These are phyloP conservation scores for Mucor racemosus DNA, from an alignment of 371 early-diverging fungal genomes.

Conservation along the genomic window DNA sequence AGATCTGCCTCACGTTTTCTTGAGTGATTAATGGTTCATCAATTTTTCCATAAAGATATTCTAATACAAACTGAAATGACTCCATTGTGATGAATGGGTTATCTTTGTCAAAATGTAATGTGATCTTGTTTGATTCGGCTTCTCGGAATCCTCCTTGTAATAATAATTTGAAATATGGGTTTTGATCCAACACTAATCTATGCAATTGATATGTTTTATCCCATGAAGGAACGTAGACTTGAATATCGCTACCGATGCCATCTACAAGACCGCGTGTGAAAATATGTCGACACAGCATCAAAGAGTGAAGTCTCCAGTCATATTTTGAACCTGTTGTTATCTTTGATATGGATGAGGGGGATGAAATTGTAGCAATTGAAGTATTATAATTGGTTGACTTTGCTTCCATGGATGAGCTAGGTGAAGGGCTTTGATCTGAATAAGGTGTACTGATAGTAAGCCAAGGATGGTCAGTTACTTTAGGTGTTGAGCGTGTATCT, in stretches of 20 bases:
- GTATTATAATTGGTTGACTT: conserved; percentile 1
- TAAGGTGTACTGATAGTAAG: conserved; percentile 10
- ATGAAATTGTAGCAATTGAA: not conserved
- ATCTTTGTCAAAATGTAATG: conserved; percentile 57
- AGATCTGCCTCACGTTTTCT: conserved; percentile 48
- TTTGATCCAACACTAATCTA: conserved; percentile 60
- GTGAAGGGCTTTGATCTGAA: conserved; percentile 7
- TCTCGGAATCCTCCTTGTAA: conserved; percentile 62
- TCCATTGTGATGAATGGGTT: conserved; percentile 59
- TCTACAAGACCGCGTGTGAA: conserved; percentile 55
- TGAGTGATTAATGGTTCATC: conserved; percentile 40
- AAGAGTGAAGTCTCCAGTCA: conserved; percentile 49
- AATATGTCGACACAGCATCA: conserved; percentile 55
- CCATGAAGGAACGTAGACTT: conserved; percentile 54
- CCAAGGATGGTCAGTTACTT: conserved; percentile 35
- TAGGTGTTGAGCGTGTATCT: conserved; percentile 5
- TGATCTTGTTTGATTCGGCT: conserved; percentile 37
- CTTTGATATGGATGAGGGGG: not conserved
- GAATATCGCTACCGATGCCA: conserved; percentile 62
- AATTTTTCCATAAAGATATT: conserved; percentile 52
- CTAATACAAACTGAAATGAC: conserved; percentile 62
- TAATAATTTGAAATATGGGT: conserved; percentile 58
- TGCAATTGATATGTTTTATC: conserved; percentile 59
- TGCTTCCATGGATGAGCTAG: conserved; percentile 1
- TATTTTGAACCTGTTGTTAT: conserved; percentile 24